A percentile compares a stretch with the other conserved stretches of the same genome.
These are phyloP conservation scores for Penicillium bialowiezense DNA, from an alignment of 495 filamentous ascomycete species.

Conservation along the genomic window DNA sequence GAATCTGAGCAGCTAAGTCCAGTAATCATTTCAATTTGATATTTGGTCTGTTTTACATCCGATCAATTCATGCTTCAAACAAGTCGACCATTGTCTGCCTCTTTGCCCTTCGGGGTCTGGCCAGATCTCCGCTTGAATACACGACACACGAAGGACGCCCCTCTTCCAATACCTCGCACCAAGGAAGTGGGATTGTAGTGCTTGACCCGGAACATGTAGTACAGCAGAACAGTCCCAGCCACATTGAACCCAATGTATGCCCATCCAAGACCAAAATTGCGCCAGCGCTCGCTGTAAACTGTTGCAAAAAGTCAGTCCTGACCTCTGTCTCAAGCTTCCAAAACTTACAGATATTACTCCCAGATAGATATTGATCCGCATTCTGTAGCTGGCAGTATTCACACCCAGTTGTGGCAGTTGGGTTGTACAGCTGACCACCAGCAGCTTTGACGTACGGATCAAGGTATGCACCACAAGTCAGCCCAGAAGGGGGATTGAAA, in stretches of 20 bases:
- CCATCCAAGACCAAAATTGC: slow-evolving; percentile 54
- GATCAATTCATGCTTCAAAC: slow-evolving; percentile 13
- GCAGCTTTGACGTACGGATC: slow-evolving; percentile 28
- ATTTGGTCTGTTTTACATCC: too few relatives aligned
- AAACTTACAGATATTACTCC: slow-evolving; percentile 44
- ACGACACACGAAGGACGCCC: slow-evolving; percentile 33
- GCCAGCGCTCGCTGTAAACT: slow-evolving; percentile 47
- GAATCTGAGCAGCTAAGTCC: too few relatives aligned
- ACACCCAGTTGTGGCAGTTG: slow-evolving; percentile 36
- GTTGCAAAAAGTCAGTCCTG: neutral
- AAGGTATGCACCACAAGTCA: slow-evolving; percentile 50
- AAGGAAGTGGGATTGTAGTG: slow-evolving; percentile 41
- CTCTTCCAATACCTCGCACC: slow-evolving; percentile 25
- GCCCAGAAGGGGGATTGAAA: slow-evolving; percentile 49
- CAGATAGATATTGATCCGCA: slow-evolving; percentile 47
- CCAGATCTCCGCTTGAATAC: slow-evolving; percentile 48
- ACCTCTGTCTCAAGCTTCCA: neutral
- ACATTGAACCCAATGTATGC: slow-evolving; percentile 53
- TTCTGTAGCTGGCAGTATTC: slow-evolving; percentile 44
- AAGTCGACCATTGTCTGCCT: slow-evolving; percentile 47
- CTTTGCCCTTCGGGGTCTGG: slow-evolving; percentile 56
- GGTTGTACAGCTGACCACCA: slow-evolving; percentile 45
- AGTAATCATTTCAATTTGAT: too few relatives aligned
- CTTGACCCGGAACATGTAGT: slow-evolving; percentile 54
- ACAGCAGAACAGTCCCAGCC: slow-evolving; percentile 45